Percentiles rank a stretch among this genome's conserved stretches.
These are phyloP conservation scores for Dothistroma pini DNA, from an alignment of 2,329 filamentous ascomycete species.

Conservation along the genomic window DNA sequence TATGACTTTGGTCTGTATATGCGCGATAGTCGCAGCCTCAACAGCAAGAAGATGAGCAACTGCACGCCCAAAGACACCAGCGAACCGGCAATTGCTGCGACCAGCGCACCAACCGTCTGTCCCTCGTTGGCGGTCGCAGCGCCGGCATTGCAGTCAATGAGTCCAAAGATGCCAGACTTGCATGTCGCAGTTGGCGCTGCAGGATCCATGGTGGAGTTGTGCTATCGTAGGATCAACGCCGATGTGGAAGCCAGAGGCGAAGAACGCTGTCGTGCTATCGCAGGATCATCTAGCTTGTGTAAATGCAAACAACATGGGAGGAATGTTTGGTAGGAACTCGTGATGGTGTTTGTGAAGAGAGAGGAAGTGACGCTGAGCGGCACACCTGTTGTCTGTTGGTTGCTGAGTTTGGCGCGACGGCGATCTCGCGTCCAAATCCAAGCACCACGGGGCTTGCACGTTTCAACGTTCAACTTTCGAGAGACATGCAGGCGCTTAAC, in stretches of 20 bases:
- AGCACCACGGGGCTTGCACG: not conserved
- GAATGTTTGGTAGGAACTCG: not conserved
- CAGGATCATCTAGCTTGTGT: not conserved
- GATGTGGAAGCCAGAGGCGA: not conserved
- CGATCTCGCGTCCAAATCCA: not conserved
- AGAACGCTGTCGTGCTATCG: not conserved
- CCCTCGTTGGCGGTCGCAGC: slow-evolving; percentile 22
- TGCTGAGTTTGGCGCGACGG: slow-evolving; percentile 4
- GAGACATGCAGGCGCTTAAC: not conserved
- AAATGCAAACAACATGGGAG: not conserved
- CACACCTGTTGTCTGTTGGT: slow-evolving; percentile 6
- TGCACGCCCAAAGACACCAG: slow-evolving; percentile 40
- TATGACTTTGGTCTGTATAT: slow-evolving; percentile 91
- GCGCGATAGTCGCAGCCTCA: slow-evolving; percentile 73
- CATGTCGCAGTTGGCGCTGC: not conserved
- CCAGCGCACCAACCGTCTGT: slow-evolving; percentile 35
- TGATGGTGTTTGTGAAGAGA: not conserved
- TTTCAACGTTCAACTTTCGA: not conserved
- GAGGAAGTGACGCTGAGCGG: not conserved
- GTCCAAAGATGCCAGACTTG: not conserved
- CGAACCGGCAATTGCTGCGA: slow-evolving; percentile 37
- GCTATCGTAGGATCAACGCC: not conserved
- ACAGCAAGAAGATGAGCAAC: slow-evolving; percentile 66
- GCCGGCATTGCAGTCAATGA: slow-evolving; percentile 14
- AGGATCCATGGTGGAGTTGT: not conserved